Base-by-base conservation (phyloP, 768 basidiomycete genomes). In the Leccinum aurantiacum region DNA sequence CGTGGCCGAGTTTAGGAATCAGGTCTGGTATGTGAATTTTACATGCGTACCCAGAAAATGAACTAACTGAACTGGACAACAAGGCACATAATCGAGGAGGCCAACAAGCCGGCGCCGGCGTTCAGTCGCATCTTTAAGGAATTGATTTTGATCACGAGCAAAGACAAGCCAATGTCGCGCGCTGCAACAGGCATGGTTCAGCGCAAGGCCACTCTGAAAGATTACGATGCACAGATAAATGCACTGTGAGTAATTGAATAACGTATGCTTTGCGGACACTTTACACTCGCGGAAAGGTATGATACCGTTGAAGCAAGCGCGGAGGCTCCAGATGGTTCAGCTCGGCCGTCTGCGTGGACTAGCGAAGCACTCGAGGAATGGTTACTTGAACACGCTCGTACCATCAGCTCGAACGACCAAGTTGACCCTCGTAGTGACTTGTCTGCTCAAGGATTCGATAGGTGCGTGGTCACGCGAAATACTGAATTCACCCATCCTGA, bases 71-170 rank as follows among this genome's bases (percentile, higher is more conserved):
- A 50, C 19, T 13, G 17, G 6, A 6, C 41, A 37, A 11, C 31
- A 41, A 80, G 78, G 76, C 71, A 76, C 0, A 53, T 62, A 19
- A 75, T 83, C 1, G 79, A 80, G 22, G 76, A 80, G 44, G 81
- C 80, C 1, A 82, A 82, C 50, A 67, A 63, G 13, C 59, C 63
- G 2, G 73, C 79, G 0, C 81, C 81, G 0, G 70, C 76, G 0
- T 80, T 78, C 60, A 79, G 78, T 57, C 72, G 77, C 6, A 74
- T 82, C 7, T 81, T 79, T 68, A 81, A 81, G 67, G 80, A 84
- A 64, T 79, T 84, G 82, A 82, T 85, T 49, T 38, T 84, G n/a
- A 64, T 84, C 10, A 71, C 81, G 1, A 65, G 67, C 3, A 47
- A 71, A 15, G 70, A 67, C 1, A 81, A 80, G 61, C 84, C 83